phyloP scores from a whole-genome alignment of 345 rosid genomes.

The Conringia planisiliqua region DNA sequence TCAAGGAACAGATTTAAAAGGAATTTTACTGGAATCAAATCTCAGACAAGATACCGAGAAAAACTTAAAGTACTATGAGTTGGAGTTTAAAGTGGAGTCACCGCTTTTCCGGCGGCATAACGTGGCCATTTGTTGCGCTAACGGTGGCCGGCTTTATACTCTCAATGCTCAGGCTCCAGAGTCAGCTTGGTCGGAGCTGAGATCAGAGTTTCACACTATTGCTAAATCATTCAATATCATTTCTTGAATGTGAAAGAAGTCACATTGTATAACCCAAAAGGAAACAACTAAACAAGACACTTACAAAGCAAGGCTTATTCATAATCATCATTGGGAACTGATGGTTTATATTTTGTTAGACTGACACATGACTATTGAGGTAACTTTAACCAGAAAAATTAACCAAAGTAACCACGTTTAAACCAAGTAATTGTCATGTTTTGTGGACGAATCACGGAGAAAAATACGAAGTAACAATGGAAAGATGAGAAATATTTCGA shows the following conservation, averaged over 20 bases:
- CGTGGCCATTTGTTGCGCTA: conserved; percentile 65
- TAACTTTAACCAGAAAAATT: background rate
- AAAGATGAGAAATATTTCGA: background rate
- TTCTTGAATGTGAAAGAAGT: conserved; percentile 17
- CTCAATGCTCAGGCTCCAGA: conserved; percentile 80
- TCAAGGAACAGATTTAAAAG: conserved; percentile 46
- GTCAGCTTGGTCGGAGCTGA: conserved; percentile 57
- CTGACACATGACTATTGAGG: background rate
- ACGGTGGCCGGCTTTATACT: conserved; percentile 54
- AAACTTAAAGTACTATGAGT: conserved; percentile 55
- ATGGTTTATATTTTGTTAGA: background rate
- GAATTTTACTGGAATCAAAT: conserved; percentile 51
- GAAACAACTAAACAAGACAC: background rate
- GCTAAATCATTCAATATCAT: conserved; percentile 58
- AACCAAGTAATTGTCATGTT: background rate
- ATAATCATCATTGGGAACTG: background rate
- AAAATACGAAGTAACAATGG: background rate
- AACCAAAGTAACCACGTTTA: background rate
- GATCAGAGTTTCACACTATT: conserved; percentile 43
- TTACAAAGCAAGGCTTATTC: background rate
- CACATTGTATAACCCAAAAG: background rate
- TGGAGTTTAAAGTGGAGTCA: conserved; percentile 78
- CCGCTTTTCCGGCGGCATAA: conserved; percentile 66
- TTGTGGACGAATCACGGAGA: background rate
- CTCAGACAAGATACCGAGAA: conserved; percentile 49